Base-by-base conservation (phyloP, 345 rosid species). In the Eucalyptus guilfoylei region DNA sequence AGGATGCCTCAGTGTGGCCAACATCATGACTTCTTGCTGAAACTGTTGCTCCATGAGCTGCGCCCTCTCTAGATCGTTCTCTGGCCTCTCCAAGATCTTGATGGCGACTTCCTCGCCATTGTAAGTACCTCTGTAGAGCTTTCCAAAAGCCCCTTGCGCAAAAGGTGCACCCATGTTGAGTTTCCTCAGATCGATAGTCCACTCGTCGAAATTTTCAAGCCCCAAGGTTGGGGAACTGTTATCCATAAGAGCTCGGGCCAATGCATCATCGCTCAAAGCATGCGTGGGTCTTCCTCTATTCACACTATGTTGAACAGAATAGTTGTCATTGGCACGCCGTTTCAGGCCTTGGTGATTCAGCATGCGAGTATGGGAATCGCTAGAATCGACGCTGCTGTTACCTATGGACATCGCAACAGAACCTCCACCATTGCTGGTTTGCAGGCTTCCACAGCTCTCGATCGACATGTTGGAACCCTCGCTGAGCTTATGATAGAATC, bases 121-220 rank as follows among this genome's bases (percentile, higher is more conserved):
- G 80, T 93, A 93, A 34, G 94, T 93, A 47, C 94, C 94, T 91
- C 93, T 91, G 88, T 93, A 91, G 52, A 93, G 92, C 89, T 90
- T 93, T 85, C 94, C 93, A 88, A 93, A 93, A 80, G 93, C 92
- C 47, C 94, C 94, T 89, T 93, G 93, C 8, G 94, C 94, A 89
- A 93, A 93, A 60, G 94, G 89, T 8, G 91, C 86, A 11, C 94
- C 94, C 93, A 93, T 92, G 86, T 89, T 91, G 72, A 93, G 94
- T 85, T 90, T 92, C 87, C 92, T 90, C 37, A 93, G 88, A 85
- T 93, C 92, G 45, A 92, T 58, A 49, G 93, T 93, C 94, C 93
- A 93, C 88, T 93, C 93, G 23, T 91, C 91, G 30, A 89, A 92
- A 88, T 91, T 90, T 49, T 80, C 88, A 54, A 92, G 94, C 52